These are phyloP conservation scores for Cyberlindnera mississippiensis DNA, from an alignment of 805 yeast species.

Conservation along the genomic window DNA sequence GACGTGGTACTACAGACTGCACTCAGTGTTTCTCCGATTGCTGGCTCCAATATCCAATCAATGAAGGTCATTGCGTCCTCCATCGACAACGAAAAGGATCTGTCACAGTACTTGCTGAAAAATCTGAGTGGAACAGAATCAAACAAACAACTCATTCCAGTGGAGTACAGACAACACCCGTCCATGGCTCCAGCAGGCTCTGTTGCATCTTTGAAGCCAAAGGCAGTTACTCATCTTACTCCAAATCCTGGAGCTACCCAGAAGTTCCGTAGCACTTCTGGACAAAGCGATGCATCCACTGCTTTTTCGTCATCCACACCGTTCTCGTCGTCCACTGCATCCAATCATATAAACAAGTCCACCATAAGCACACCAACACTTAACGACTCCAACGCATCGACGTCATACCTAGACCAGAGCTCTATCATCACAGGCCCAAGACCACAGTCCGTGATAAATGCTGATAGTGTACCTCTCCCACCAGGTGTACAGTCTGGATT, in stretches of 20 bases:
- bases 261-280: constrained; percentile 11
- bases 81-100: constrained; percentile 79
- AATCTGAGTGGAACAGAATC: constrained; percentile 30
- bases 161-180: constrained; percentile 69
- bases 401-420: constrained; percentile 15
- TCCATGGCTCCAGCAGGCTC: constrained; percentile 39
- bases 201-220: constrained; percentile 14
- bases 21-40: constrained; percentile 72
- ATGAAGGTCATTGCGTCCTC: constrained; percentile 74
- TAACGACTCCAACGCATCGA: constrained; percentile 3
- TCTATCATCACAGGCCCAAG: constrained; percentile 27
- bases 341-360: constrained; percentile 1
- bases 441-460: constrained; percentile 28
- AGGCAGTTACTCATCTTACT: constrained; percentile 1
- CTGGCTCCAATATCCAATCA: constrained; percentile 49
- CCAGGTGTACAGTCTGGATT: constrained; percentile 29
- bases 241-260: constrained; percentile 2
- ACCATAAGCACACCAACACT: neutral
- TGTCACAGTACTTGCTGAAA: constrained; percentile 62
- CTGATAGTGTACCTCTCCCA: constrained; percentile 27
- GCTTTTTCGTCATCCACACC: constrained; percentile 25
- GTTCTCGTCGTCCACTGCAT: constrained; percentile 1
- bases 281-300: constrained; percentile 20
- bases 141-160: constrained; percentile 50
- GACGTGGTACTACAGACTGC: constrained; percentile 81